phyloP scores from a whole-genome alignment of 2,329 filamentous ascomycete genomes.

The Chaetothyriales sp. region DNA sequence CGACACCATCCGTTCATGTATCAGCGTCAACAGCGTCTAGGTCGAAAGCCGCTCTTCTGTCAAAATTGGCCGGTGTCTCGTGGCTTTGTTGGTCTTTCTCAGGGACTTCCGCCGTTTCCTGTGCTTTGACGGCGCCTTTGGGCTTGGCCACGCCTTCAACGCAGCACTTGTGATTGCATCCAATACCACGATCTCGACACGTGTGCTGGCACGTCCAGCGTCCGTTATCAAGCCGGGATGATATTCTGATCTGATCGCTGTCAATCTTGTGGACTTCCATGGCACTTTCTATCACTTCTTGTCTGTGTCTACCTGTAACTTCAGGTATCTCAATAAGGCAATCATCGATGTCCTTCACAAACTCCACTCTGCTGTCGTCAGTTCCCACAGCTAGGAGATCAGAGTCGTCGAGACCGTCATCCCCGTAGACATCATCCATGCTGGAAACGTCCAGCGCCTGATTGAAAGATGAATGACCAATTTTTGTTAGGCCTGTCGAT shows the following conservation, averaged over 20 bases:
- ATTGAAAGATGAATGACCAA: slow-evolving; percentile 2
- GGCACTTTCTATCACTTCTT: neutral
- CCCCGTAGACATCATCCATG: slow-evolving; percentile 38
- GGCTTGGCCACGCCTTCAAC: slow-evolving; percentile 56
- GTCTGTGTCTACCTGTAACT: neutral
- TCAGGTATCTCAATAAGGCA: slow-evolving; percentile 1
- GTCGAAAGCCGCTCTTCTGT: slow-evolving; percentile 4
- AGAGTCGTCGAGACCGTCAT: slow-evolving; percentile 39
- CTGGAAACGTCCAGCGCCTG: slow-evolving; percentile 8
- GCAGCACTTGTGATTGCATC: slow-evolving; percentile 62
- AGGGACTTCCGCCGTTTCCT: slow-evolving; percentile 3
- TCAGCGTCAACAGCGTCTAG: neutral
- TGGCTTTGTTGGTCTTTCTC: neutral
- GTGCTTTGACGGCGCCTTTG: slow-evolving; percentile 28
- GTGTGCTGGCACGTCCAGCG: slow-evolving; percentile 61
- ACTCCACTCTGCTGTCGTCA: slow-evolving; percentile 39
- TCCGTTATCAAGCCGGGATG: slow-evolving; percentile 50
- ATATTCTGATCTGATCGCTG: slow-evolving; percentile 21
- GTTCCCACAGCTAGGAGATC: slow-evolving; percentile 36
- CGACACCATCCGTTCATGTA: neutral
- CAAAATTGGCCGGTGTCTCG: slow-evolving; percentile 4
- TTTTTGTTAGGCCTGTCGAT: slow-evolving; percentile 8
- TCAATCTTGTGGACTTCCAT: slow-evolving; percentile 3
- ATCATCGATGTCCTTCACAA: slow-evolving; percentile 27
- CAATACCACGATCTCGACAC: slow-evolving; percentile 47